These are phyloP conservation scores for Metschnikowia noctiluminum DNA, from an alignment of 805 yeast genomes.

Conservation along the genomic window DNA sequence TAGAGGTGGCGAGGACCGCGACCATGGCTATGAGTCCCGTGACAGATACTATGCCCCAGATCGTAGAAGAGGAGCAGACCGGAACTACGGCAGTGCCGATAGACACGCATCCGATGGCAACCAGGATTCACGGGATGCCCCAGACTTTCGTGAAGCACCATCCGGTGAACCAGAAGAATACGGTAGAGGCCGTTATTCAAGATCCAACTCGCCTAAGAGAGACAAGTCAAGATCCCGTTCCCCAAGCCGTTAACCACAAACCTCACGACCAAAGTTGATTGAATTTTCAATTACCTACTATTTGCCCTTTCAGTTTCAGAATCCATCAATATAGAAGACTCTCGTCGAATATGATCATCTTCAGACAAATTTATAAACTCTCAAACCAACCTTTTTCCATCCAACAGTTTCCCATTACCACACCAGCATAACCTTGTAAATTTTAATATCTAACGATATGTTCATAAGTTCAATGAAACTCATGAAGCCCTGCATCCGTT, in stretches of 20 bases:
- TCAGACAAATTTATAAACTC: too few species aligned
- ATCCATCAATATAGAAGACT: neutral
- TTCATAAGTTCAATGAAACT: too few species aligned
- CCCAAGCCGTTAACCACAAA: constrained; percentile 19
- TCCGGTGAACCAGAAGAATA: constrained; percentile 14
- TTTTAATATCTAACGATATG: too few species aligned
- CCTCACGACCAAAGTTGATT: too few species aligned
- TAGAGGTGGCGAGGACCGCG: constrained; percentile 20
- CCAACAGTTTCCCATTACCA: too few species aligned
- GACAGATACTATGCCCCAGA: constrained; percentile 17
- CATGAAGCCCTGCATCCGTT: too few species aligned
- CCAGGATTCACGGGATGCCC: constrained; percentile 16
- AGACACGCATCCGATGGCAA: constrained; percentile 14
- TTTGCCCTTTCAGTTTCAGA: neutral
- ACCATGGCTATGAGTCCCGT: constrained; percentile 19
- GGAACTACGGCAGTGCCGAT: constrained; percentile 11
- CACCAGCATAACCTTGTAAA: too few species aligned
- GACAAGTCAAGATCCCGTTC: constrained; percentile 40
- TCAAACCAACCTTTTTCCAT: too few species aligned
- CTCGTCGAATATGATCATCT: too few species aligned
- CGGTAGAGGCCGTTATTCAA: constrained; percentile 25
- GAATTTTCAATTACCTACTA: neutral
- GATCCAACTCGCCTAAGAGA: constrained; percentile 34
- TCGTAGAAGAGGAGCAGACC: constrained; percentile 13
- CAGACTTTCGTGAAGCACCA: constrained; percentile 3